Base-by-base conservation (phyloP, 2,329 filamentous ascomycete genomes). In the Arthroderma sp. region DNA sequence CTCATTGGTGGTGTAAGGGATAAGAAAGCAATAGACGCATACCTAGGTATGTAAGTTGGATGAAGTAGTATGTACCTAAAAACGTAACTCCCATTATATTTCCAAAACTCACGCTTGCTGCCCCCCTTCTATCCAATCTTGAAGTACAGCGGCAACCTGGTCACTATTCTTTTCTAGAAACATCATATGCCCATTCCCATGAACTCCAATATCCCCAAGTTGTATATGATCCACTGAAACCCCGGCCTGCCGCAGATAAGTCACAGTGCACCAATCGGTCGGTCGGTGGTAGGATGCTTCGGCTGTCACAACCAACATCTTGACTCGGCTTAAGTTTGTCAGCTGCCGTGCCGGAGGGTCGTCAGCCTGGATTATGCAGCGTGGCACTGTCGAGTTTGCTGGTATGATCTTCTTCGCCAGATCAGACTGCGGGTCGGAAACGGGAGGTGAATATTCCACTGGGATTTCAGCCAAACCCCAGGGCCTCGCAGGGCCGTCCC, bases 241-340 rank as follows among this genome's bases (percentile, higher is more conserved):
- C 0, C 75, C 74, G 1, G 69, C 72, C 53, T 80, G 75, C 43
- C 57, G 52, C 53, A 80, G 53, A 53, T 71, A 79, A 8, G 57
- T 49, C 1, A 71, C 67, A 0, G 70, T 75, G 32, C 72, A 75
- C 56, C 72, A 70, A 50, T 80, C 77, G 48, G 72, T 79, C 6
- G 61, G 56, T 2, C 62, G 60, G 55, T 79, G 76, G n/a, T 65
- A 68, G 42, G 71, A 73, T 3, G 75, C 69, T 45, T 77, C 70
- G 0, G 62, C 62, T 0, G 73, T 77, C 28, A 76, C 52, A 10
- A 78, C 49, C 1, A 73, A 56, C 4, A 73, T 67, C 0, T 67
- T 69, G 4, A 77, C 62, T 10, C 62, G 61, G 2, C 57, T 53
- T 5, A 81, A 56, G 30, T 77, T 71, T 4, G 57, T 54, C 9